Evolutionary conservation across 176 grass and related monocot genomes (phyloP), one percentile per base, ranked within the genome.

Genomic region (Dactylis glomerata): DNA sequence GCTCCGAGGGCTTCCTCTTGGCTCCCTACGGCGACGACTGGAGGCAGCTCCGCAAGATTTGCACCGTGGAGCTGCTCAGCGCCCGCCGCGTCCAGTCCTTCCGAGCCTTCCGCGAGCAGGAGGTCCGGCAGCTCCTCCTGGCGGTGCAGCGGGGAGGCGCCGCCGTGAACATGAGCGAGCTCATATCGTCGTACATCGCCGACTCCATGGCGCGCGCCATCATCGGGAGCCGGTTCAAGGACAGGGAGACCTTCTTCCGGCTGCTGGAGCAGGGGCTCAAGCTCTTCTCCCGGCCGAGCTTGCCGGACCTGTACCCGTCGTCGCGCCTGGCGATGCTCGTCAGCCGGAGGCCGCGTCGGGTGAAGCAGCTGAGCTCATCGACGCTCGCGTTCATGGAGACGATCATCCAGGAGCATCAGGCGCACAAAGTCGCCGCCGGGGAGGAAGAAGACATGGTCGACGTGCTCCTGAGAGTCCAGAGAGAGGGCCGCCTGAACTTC

Each of bases 301-400:
- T 80, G 76, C 76, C 66, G 40, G 84, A 86, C 31, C 23, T 87
- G 0, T 92, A 33, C 73, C 86, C 90, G 19, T 83, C 90, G 5
- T 61, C 78, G 5, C 76, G 83, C 11, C 52, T 92, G 23, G 81
- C 82, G 5, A 30, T 70, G 46, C 31, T 78, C 30, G 6, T 92
- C 52, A 83, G 86, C 87, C 78, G 82, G 0, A 77, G 34, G 22
- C 75, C 47, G 0, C 28, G 59, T 4, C 51, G 30, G 81, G 49
- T 84, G 34, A 40, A 80, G 50, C 84, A 1, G 64, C 46, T 59
- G 19, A 63, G 72, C 6, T 8, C 12, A 5, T 55, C 84, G 9
- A 30, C 28, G n/a, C 33, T 42, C 2, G 47, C 3, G 51, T 76
- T 91, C 16, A 13, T 87, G 20, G 89, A 91, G 9, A 59, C 70